Percentiles rank a stretch among this genome's conserved stretches.
Evolutionary conservation across 331 rosid genomes (phyloP).

Genomic region (Stylosanthes scabra): DNA sequence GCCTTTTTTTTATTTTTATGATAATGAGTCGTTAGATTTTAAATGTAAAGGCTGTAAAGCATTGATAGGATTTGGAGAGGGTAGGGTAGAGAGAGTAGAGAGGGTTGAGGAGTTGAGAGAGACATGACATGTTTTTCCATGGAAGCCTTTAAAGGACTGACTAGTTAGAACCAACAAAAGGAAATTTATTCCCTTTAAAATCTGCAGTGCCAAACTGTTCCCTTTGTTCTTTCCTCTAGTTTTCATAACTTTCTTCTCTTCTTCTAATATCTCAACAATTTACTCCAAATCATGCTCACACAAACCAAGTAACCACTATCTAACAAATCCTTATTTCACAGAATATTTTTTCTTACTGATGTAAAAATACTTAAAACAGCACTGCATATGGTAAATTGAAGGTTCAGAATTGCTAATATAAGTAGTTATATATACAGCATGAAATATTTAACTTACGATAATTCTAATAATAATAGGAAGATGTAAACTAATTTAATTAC

Average conservation of each 20-base stretch:
- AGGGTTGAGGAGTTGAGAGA: slow-evolving; percentile 45
- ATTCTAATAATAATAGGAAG: too few species aligned
- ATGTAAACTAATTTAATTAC: too few species aligned
- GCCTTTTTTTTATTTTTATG: neutral
- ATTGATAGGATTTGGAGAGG: slow-evolving; percentile 27
- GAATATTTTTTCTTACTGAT: too few species aligned
- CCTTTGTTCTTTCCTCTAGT: neutral
- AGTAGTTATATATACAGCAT: too few species aligned
- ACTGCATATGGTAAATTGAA: too few species aligned
- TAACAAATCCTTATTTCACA: too few species aligned
- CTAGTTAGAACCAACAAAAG: neutral
- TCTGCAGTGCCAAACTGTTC: slow-evolving; percentile 14
- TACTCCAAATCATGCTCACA: neutral
- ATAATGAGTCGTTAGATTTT: slow-evolving; percentile 7
- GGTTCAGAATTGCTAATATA: too few species aligned
- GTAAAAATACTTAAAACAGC: too few species aligned
- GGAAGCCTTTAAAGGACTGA: slow-evolving; percentile 15
- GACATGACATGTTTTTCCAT: slow-evolving; percentile 36
- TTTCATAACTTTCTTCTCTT: neutral
- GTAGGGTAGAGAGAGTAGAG: slow-evolving; percentile 19
- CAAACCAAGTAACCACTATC: too few species aligned
- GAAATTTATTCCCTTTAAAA: slow-evolving; percentile 7
- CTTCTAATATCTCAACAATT: neutral
- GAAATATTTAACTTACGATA: too few species aligned
- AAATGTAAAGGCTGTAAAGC: slow-evolving; percentile 31